phyloP scores from a whole-genome alignment of 192 early-diverging fungal genomes.

The Podila horticola region DNA sequence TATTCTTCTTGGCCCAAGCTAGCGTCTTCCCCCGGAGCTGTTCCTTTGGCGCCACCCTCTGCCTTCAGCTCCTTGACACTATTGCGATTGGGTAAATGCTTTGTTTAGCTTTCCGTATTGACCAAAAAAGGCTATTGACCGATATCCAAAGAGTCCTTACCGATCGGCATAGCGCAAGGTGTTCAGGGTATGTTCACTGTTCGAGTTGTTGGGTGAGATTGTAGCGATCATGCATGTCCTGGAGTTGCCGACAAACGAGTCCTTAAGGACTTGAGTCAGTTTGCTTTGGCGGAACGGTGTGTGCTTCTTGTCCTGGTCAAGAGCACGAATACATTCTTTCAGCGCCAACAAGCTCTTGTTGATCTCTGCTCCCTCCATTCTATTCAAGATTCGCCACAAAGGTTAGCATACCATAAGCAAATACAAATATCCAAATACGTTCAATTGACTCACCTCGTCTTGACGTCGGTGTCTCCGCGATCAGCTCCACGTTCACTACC shows the following conservation, averaged over 20 bases:
- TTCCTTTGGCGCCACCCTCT: conserved; percentile 30
- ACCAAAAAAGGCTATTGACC: not conserved
- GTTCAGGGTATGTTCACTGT: conserved; percentile 96
- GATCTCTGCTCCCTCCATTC: conserved; percentile 99
- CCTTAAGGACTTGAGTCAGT: conserved; percentile 96
- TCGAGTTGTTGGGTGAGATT: conserved; percentile 94
- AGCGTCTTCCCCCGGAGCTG: conserved; percentile 5
- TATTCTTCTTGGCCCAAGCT: conserved; percentile 19
- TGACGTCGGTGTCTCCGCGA: conserved; percentile 90
- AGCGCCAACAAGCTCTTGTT: conserved; percentile 98
- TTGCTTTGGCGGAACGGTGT: conserved; percentile 98
- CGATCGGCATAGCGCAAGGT: conserved; percentile 97
- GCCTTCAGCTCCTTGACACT: conserved; percentile 47
- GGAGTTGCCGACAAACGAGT: conserved; percentile 99
- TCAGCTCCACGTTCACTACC: conserved; percentile 98
- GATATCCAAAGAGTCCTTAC: conserved; percentile 26
- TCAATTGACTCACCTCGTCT: conserved; percentile 74
- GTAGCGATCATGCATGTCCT: conserved; percentile 99
- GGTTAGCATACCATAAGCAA: not conserved
- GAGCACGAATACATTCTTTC: conserved; percentile 97
- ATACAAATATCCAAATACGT: not conserved
- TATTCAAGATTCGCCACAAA: conserved; percentile 12
- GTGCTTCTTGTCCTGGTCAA: conserved; percentile 95
- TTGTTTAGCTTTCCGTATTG: not conserved
- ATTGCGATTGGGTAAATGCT: not conserved